A percentile compares a stretch with the other conserved stretches of the same genome.
These are phyloP conservation scores for Neonectria ditissima DNA, from an alignment of 2,329 filamentous ascomycete species.

Conservation along the genomic window DNA sequence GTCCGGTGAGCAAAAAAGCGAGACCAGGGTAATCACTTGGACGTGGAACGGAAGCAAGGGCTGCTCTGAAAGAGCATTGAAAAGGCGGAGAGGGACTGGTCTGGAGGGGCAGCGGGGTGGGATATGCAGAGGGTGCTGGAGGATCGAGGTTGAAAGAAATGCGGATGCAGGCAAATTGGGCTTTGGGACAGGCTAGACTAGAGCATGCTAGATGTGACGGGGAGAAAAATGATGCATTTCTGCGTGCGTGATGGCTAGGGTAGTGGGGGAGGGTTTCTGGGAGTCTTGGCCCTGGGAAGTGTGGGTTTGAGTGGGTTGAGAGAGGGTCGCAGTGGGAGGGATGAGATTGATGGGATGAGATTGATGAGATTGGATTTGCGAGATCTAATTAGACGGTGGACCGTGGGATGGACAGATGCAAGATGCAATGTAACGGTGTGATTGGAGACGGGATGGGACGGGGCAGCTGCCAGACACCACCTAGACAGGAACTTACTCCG, in stretches of 20 bases:
- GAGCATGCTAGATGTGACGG: not conserved
- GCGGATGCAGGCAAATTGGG: constrained; percentile 1
- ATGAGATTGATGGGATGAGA: constrained; percentile 9
- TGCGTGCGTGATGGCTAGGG: not conserved
- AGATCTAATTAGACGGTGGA: constrained; percentile 6
- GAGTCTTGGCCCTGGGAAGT: not conserved
- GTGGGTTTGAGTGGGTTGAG: not conserved
- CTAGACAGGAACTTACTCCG: too few species aligned
- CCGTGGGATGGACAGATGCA: not conserved
- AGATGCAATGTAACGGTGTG: constrained; percentile 15
- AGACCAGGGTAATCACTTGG: constrained; percentile 20
- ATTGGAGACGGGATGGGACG: constrained; percentile 1
- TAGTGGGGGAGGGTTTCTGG: not conserved
- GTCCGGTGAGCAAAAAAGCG: constrained; percentile 37
- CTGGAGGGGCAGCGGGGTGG: constrained; percentile 10
- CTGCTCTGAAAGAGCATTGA: constrained; percentile 10
- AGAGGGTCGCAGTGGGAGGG: not conserved
- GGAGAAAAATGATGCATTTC: not conserved
- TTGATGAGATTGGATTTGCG: constrained; percentile 19
- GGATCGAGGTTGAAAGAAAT: constrained; percentile 1
- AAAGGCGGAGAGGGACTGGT: constrained; percentile 11
- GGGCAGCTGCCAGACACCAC: too few species aligned
- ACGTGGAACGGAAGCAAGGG: constrained; percentile 23
- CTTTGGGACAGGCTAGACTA: not conserved
- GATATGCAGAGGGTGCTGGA: not conserved